These are phyloP conservation scores for Cupressus sempervirens DNA, from an alignment of 75 land plant genomes.

Conservation along the genomic window DNA sequence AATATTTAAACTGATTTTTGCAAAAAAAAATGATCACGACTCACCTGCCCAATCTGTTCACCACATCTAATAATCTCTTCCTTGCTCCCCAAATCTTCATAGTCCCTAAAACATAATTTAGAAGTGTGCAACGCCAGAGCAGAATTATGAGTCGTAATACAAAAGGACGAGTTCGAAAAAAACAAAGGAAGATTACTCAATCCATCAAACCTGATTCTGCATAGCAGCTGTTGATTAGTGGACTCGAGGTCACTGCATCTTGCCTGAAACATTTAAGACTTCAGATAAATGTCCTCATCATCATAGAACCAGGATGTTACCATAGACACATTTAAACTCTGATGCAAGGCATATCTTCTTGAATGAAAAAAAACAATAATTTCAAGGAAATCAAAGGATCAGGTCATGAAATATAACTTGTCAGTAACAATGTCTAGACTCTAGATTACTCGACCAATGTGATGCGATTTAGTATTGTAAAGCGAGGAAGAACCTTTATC, in stretches of 20 bases:
- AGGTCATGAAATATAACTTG: background rate
- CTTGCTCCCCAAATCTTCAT: background rate
- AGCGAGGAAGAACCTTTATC: no score
- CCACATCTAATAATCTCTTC: background rate
- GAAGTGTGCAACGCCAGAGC: background rate
- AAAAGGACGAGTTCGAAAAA: background rate
- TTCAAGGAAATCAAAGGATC: background rate
- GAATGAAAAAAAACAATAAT: background rate
- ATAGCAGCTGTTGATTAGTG: background rate
- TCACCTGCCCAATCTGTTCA: slow-evolving; percentile 1
- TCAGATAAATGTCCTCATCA: background rate
- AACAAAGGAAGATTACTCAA: background rate
- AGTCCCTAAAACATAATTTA: background rate
- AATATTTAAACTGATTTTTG: background rate
- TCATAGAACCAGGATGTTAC: background rate
- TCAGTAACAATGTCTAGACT: background rate
- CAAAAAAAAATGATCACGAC: background rate
- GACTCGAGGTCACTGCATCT: background rate
- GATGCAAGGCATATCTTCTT: background rate
- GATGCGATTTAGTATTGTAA: no score
- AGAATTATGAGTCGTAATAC: background rate
- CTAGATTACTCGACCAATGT: no score
- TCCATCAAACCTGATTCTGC: background rate
- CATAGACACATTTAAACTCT: background rate
- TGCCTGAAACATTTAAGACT: background rate